These are phyloP conservation scores for Aurinia saxatilis DNA, from an alignment of 345 rosid genomes.

Conservation along the genomic window DNA sequence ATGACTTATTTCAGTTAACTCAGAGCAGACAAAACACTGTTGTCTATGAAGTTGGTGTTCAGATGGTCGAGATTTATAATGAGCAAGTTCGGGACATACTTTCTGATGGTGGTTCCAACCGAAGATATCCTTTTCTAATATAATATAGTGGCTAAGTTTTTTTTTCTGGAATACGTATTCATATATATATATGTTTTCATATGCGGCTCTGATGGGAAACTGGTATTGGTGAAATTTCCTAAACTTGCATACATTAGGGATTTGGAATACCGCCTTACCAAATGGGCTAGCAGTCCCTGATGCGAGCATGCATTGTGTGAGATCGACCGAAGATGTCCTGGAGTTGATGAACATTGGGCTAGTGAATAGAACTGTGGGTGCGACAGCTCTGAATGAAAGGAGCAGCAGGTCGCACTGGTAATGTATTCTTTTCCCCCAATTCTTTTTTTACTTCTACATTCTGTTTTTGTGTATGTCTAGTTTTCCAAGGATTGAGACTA, in stretches of 20 bases:
- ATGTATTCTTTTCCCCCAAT: not conserved
- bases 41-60: conserved; percentile 84
- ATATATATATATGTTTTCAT: not conserved
- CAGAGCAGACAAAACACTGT: conserved; percentile 59
- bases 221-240: conserved; percentile 29
- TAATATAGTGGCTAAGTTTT: not conserved
- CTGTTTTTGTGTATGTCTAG: not conserved
- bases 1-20: conserved; percentile 88
- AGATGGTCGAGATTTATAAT: conserved; percentile 96
- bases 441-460: not conserved
- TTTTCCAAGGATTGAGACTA: not conserved
- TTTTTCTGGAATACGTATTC: conserved; percentile 3
- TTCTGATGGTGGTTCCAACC: conserved; percentile 52
- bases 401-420: conserved; percentile 99
- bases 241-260: conserved; percentile 97
- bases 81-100: conserved; percentile 99
- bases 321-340: conserved; percentile 74
- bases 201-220: not conserved
- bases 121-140: conserved; percentile 72
- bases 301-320: conserved; percentile 84
- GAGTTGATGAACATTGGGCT: conserved; percentile 82
- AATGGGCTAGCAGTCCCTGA: conserved; percentile 98
- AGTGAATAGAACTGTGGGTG: conserved; percentile 82
- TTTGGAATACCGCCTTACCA: conserved; percentile 89
- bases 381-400: conserved; percentile 90